Conservation (phyloP, 1,284 basidiomycete species). For the Rhodotorula sp. region DNA sequence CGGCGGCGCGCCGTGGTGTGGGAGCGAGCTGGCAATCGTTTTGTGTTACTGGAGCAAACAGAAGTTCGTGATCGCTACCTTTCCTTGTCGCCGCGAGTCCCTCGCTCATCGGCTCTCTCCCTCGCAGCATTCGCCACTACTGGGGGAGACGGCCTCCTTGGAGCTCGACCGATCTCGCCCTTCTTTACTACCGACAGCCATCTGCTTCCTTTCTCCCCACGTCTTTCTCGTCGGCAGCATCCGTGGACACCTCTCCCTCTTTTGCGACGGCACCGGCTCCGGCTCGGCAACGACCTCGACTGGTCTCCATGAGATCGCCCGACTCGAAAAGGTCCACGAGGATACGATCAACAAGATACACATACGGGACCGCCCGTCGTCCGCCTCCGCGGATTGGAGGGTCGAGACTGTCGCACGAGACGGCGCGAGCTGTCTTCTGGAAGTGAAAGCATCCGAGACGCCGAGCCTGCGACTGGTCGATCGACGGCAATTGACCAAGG, state of each 20-base stretch:
- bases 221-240: constrained; percentile 9
- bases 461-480: not conserved
- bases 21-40: constrained; percentile 11
- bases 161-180: not conserved
- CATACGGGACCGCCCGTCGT: not conserved
- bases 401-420: constrained; percentile 12
- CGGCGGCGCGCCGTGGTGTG: not conserved
- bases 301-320: not conserved
- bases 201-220: not conserved
- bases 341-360: constrained; percentile 2
- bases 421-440: constrained; percentile 1
- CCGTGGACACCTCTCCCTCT: not conserved
- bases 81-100: too few species aligned
- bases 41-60: not conserved
- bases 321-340: not conserved
- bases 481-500: constrained; percentile 12
- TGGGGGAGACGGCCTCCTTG: not conserved
- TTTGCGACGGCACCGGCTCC: not conserved
- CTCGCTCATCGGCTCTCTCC: too few species aligned
- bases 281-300: not conserved
- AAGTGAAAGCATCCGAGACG: not conserved
- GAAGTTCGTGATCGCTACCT: too few species aligned
- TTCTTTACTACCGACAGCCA: not conserved
- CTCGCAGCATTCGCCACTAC: not conserved
- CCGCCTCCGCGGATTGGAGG: not conserved